These are phyloP conservation scores for Pontederia paniculata DNA, from an alignment of 176 grass and related monocot genomes.

Conservation along the genomic window DNA sequence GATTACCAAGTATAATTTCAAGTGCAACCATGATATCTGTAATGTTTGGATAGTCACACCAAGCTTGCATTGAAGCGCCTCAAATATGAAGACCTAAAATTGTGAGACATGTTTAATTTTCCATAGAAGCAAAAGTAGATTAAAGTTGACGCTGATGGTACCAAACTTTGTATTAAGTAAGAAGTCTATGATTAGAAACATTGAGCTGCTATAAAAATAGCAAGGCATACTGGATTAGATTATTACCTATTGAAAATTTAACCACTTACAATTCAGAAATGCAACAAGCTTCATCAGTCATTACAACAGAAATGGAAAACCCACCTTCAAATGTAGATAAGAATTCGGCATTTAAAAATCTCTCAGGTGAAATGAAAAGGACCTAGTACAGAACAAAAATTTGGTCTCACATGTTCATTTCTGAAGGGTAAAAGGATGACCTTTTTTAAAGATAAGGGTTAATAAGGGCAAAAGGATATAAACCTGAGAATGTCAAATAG, in stretches of 20 bases:
- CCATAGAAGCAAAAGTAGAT: no score
- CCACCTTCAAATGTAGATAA: slow-evolving; percentile 47
- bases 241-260: neutral
- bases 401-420: no score
- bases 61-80: slow-evolving; percentile 67
- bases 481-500: no score
- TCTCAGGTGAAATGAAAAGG: slow-evolving; percentile 97
- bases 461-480: no score
- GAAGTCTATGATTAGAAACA: neutral
- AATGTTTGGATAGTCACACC: slow-evolving; percentile 70
- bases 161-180: neutral
- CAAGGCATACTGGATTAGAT: no score
- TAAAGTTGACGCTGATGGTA: no score
- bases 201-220: no score
- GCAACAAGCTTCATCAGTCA: slow-evolving; percentile 94
- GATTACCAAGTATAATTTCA: slow-evolving; percentile 62
- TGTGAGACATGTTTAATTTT: slow-evolving; percentile 68
- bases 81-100: slow-evolving; percentile 95
- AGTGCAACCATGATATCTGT: slow-evolving; percentile 69
- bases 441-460: no score
- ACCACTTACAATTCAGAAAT: slow-evolving; percentile 96
- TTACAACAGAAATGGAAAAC: slow-evolving; percentile 70
- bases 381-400: no score
- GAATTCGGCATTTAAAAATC: slow-evolving; percentile 88
- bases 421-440: no score